phyloP scores from a whole-genome alignment of 768 basidiomycete species.

The Pleurotus cornucopiae region DNA sequence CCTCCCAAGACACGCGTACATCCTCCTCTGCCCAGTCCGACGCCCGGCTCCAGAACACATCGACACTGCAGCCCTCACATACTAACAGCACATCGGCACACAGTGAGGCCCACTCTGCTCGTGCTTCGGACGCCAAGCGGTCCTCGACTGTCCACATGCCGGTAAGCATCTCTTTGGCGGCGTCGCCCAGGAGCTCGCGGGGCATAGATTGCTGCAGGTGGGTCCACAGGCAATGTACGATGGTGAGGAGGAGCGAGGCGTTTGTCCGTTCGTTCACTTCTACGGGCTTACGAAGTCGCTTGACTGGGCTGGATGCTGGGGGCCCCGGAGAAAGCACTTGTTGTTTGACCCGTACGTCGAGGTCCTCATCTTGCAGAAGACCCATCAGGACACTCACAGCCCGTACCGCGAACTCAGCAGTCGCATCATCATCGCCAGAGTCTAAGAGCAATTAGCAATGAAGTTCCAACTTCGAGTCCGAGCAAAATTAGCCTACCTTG shows the following conservation, averaged over 20 bases:
- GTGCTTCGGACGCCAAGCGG: slow-evolving; percentile 41
- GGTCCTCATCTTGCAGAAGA: slow-evolving; percentile 41
- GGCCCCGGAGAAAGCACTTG: slow-evolving; percentile 3
- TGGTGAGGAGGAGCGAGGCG: slow-evolving; percentile 49
- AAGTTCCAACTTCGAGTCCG: not conserved
- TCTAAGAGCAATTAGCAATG: slow-evolving; percentile 27
- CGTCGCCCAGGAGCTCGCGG: slow-evolving; percentile 31
- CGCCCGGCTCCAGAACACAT: slow-evolving; percentile 46
- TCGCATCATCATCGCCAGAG: slow-evolving; percentile 33
- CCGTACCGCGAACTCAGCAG: slow-evolving; percentile 33
- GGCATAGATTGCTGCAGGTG: slow-evolving; percentile 40
- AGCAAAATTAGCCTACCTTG: slow-evolving; percentile 32
- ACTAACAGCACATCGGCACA: slow-evolving; percentile 51
- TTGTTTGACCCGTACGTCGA: slow-evolving; percentile 34
- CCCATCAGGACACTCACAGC: slow-evolving; percentile 41
- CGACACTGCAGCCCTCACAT: slow-evolving; percentile 43
- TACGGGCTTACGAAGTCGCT: slow-evolving; percentile 3
- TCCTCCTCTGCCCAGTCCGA: slow-evolving; percentile 33
- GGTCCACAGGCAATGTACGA: slow-evolving; percentile 58
- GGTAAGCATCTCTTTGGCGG: slow-evolving; percentile 42
- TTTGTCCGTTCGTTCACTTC: slow-evolving; percentile 23
- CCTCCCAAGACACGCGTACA: slow-evolving; percentile 36
- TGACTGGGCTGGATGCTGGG: slow-evolving; percentile 10
- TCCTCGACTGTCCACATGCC: slow-evolving; percentile 46
- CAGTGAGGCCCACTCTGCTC: slow-evolving; percentile 54